Evolutionary conservation across 2,329 filamentous ascomycete genomes (phyloP).

Genomic region (Samsoniella hepiali): DNA sequence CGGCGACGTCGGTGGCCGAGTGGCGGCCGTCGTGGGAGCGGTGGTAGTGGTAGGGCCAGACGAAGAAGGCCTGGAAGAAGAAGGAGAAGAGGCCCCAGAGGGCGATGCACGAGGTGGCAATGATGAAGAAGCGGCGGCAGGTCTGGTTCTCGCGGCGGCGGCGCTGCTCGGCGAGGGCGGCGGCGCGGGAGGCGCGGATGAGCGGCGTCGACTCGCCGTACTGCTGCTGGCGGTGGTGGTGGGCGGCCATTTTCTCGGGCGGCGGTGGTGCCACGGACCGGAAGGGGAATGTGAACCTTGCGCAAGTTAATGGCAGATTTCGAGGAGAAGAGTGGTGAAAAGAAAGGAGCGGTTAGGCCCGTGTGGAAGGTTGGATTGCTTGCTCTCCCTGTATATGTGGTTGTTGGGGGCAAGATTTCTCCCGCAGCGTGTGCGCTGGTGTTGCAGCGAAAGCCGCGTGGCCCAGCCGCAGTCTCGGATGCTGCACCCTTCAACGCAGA

Average conservation of each 20-base stretch:
- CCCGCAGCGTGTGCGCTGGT: background rate
- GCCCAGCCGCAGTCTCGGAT: background rate
- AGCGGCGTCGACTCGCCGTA: conserved; percentile 61
- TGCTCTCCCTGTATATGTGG: background rate
- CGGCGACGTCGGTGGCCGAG: conserved; percentile 27
- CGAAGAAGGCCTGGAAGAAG: conserved; percentile 44
- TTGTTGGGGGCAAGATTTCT: conserved; percentile 4
- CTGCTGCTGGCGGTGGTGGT: background rate
- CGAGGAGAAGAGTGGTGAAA: background rate
- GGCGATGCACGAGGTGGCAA: conserved; percentile 55
- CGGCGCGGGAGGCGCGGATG: conserved; percentile 59
- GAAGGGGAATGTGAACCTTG: conserved; percentile 7
- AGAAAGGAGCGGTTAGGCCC: background rate
- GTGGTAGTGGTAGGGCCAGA: conserved; percentile 35
- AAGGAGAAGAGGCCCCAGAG: conserved; percentile 50
- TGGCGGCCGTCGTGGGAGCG: conserved; percentile 32
- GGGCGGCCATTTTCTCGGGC: conserved; percentile 28
- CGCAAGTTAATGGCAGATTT: conserved; percentile 15
- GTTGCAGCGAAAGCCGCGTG: conserved; percentile 8
- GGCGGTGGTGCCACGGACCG: conserved; percentile 4
- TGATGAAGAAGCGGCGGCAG: conserved; percentile 63
- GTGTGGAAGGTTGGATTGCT: background rate
- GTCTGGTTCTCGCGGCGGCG: conserved; percentile 58
- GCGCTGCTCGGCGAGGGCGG: conserved; percentile 37
- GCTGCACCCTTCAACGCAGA: background rate